Evolutionary conservation across 2,329 filamentous ascomycete species (phyloP), one percentile per base, ranked within the genome.

Genomic region (Ustulina deusta): DNA sequence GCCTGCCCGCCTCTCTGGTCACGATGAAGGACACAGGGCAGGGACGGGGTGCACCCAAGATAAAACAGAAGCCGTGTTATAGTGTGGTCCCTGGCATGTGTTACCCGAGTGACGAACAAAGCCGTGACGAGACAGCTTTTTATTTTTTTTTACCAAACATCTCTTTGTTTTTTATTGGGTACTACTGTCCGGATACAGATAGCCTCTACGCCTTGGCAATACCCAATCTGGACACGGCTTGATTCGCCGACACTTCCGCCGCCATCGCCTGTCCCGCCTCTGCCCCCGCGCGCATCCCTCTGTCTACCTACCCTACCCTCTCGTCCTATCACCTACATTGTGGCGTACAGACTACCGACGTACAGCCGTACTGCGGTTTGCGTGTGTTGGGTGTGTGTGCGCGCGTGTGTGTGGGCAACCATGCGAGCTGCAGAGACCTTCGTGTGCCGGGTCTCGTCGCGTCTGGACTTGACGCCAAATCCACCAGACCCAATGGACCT

Each of bases 231-330:
- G 56, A 38, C 25, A 61, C 55, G 55, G 65, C 42, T 61, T 65
- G 61, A 61, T 68, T 61, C 56, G 61, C 61, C 61, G 56, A 52
- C 44, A 13, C 29, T 42, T 51, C 65, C 65, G 65, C 65, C 65
- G 65, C 25, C 59, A 2, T 38, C n/a, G 22, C 55, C 22, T 22
- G 36, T 29, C 40, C n/a, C 46, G 32, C 46, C 9, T 61, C 3
- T n/a, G 29, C 57, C 20, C 51, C 51, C 32, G 11, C 32, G 13
- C 9, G 10, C 49, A 20, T 11, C 29, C n/a, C 49, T 36, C 11
- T 36, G 10, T 9, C 48, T 32, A 11, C 20, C 17, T 4, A 32
- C 48, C 48, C 29, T 38, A 9, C 34, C 32, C 6, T 25, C 20
- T 51, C 27, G n/a, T 20, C 48, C 27, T 51, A 49, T 27, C 25